Evolutionary conservation across 805 yeast species (phyloP), one percentile per base, ranked within the genome.

Genomic region (Candida michaelii): DNA sequence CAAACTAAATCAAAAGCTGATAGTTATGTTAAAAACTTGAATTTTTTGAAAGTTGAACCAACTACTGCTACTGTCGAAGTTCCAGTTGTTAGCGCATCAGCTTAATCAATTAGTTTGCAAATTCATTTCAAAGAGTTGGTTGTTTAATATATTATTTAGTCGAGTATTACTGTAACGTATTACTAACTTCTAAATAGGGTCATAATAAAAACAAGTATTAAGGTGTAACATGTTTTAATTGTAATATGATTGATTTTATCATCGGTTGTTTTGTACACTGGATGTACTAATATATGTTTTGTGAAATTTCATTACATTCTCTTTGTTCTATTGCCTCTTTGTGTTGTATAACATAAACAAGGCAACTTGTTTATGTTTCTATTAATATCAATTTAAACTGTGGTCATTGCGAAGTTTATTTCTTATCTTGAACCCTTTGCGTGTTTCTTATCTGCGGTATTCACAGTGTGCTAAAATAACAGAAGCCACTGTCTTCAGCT

Each of bases 1-100:
- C 60, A 54, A 43, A 58, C 72, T 41, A 66, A 61, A 51, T 53
- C 44, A 33, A 66, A 58, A 52, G 70, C 69, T 27, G 70, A 63
- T 45, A 38, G 42, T 23, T 44, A 36, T 16, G 44, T 41, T 30
- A 41, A 41, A 16, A 35, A 41, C 24, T 41, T 41, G 17, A 41
- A 41, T 12, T 35, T 41, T 36, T 29, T 41, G 17, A 38, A 38
- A 30, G 37, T 29, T 29, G 31, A 41, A 32, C 30, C 35, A 25
- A 10, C 27, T 25, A 24, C 39, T 39, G 39, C 48, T 21, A 44
- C 42, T 24, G 46, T 48, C 12, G 48, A 45, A 23, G 42, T 30
- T 23, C 42, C 42, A n/a, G 17, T 27, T 17, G 43, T 40, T n/a
- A 27, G 33, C 27, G 43, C 43, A 11, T 40, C 43, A 10, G 43